These are phyloP conservation scores for Cordyceps militaris DNA, from an alignment of 2,329 filamentous ascomycete genomes.

Conservation along the genomic window DNA sequence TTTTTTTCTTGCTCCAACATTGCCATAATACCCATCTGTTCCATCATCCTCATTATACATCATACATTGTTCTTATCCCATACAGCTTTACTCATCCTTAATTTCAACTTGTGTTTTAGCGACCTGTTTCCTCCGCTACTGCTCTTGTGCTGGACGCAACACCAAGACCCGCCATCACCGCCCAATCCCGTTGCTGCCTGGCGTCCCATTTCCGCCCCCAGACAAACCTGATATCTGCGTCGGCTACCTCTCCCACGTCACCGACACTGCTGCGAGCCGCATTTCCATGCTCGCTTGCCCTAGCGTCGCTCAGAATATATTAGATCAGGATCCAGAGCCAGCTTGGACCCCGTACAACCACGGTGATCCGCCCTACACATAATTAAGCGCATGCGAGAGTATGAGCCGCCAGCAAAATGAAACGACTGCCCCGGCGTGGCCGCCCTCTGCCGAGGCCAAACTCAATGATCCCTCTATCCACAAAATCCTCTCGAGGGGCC, in stretches of 20 bases:
- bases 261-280: not conserved
- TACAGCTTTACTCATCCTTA: not conserved
- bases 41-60: not conserved
- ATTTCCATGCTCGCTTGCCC: not conserved
- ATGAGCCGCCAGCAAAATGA: not conserved
- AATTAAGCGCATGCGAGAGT: not conserved
- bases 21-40: not conserved
- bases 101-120: not conserved
- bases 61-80: no score
- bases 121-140: not conserved
- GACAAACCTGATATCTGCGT: not conserved
- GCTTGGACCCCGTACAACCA: not conserved
- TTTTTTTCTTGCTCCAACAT: not conserved
- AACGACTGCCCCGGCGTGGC: not conserved
- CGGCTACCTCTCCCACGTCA: not conserved
- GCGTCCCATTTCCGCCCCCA: not conserved
- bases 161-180: conserved; percentile 9
- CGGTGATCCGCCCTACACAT: not conserved
- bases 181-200: conserved; percentile 9
- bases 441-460: not conserved
- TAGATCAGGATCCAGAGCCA: not conserved
- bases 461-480: no score
- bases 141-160: conserved; percentile 5
- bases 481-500: not conserved
- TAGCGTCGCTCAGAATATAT: not conserved